Evolutionary conservation across 2,329 filamentous ascomycete species (phyloP).

Genomic region (Claviceps monticola): DNA sequence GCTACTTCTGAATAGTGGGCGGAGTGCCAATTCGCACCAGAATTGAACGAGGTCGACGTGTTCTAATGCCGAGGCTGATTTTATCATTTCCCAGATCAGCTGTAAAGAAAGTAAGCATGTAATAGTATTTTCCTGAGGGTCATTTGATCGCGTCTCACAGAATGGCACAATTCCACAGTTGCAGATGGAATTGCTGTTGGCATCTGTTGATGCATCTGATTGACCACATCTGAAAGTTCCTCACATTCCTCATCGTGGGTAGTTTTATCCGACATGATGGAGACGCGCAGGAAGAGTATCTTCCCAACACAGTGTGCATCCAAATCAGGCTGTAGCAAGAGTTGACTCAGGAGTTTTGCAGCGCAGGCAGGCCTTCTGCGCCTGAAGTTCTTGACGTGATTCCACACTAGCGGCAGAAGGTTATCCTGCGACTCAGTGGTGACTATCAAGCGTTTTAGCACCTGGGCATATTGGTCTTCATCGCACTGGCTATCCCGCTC

Average conservation of each 20-base stretch:
- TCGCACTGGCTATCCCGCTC: conserved; percentile 23
- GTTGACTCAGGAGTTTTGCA: conserved; percentile 42
- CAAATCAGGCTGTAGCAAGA: conserved; percentile 46
- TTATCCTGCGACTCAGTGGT: conserved; percentile 44
- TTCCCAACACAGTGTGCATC: conserved; percentile 53
- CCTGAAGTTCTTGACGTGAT: conserved; percentile 53
- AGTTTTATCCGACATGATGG: conserved; percentile 42
- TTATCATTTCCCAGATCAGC: conserved; percentile 74
- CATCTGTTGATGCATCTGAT: conserved; percentile 28
- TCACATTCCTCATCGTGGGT: conserved; percentile 13
- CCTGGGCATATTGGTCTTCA: conserved; percentile 30
- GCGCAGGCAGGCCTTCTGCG: conserved; percentile 35
- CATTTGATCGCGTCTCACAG: conserved; percentile 30
- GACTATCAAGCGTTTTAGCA: conserved; percentile 48
- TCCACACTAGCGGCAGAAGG: conserved; percentile 52
- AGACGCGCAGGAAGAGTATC: conserved; percentile 51
- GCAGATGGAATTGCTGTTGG: conserved; percentile 37
- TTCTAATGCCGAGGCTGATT: conserved; percentile 38
- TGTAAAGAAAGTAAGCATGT: conserved; percentile 20
- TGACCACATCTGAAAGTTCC: conserved; percentile 14
- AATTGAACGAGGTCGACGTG: conserved; percentile 41
- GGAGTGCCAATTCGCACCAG: conserved; percentile 61
- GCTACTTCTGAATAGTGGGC: conserved; percentile 50
- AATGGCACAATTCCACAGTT: conserved; percentile 54
- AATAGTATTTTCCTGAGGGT: too few species aligned